Evolutionary conservation across 2,329 filamentous ascomycete genomes (phyloP).

Genomic region (Venturia carpophila): DNA sequence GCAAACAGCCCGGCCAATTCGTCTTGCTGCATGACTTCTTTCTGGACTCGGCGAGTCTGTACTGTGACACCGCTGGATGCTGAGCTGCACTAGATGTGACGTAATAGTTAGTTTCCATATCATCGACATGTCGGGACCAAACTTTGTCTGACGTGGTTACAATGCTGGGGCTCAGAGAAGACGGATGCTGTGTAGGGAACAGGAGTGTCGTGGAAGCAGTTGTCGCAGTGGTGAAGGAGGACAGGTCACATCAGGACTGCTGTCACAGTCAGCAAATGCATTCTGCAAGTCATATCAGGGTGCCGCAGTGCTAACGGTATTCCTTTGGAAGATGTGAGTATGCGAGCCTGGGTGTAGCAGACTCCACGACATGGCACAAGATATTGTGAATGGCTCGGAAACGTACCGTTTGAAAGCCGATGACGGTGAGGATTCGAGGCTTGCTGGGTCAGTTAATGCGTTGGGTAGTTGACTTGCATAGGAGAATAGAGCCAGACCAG

Average conservation of each 20-base stretch:
- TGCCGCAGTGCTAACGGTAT: not conserved
- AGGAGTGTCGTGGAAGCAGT: slow-evolving; percentile 33
- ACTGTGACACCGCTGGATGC: slow-evolving; percentile 38
- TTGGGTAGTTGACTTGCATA: slow-evolving; percentile 27
- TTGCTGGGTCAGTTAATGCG: slow-evolving; percentile 30
- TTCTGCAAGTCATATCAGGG: not conserved
- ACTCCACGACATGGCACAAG: not conserved
- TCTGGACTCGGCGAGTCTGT: slow-evolving; percentile 29
- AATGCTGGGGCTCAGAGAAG: slow-evolving; percentile 38
- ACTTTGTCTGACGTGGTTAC: slow-evolving; percentile 38
- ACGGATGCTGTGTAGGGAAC: slow-evolving; percentile 36
- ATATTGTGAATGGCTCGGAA: not conserved
- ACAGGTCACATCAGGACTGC: slow-evolving; percentile 29
- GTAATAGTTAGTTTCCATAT: slow-evolving; percentile 28
- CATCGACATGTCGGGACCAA: not conserved
- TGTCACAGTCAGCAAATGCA: not conserved
- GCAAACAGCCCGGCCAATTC: slow-evolving; percentile 76
- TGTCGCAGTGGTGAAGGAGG: slow-evolving; percentile 32
- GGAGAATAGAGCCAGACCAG: slow-evolving; percentile 11
- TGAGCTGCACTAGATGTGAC: slow-evolving; percentile 36
- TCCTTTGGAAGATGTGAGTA: too few species aligned
- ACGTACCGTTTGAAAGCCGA: not conserved
- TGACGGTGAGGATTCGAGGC: not conserved
- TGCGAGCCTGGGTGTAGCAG: not conserved
- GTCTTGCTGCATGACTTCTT: slow-evolving; percentile 59